Base-by-base conservation (phyloP, 148 eudicot genomes). In the Spergularia bocconei region DNA sequence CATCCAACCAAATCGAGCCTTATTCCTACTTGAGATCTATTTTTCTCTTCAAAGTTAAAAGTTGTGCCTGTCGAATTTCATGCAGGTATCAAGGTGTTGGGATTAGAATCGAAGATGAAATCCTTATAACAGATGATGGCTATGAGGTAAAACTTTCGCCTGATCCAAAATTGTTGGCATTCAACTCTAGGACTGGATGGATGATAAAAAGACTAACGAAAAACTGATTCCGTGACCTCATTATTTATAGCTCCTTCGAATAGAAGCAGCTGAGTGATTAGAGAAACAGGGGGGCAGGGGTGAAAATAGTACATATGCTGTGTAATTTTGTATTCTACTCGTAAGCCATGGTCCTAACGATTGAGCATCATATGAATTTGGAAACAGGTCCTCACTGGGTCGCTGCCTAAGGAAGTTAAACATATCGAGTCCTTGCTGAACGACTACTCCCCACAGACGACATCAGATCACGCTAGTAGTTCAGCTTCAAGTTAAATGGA, bases 11-110 rank as follows among this genome's bases (percentile, higher is more conserved):
- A 9, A 44, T 9, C 5, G 48, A 44, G 48, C 48, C 7, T 44
- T 44, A 44, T 44, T 51, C 64, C 21, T 20, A 36, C 67, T 38
- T 7, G 53, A 17, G 2, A 58, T 7, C 2, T 29, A 29, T 0
- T 67, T 20, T 15, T 16, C 13, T 54, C 39, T 25, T 56, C 54
- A 25, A 64, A 3, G 73, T 57, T 38, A 39, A 61, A 60, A 60
- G 6, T 69, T 52, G 51, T 6, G 56, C 58, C 63, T 23, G 54
- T 25, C 39, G 29, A 58, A 52, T 65, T 16, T 48, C 33, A 73
- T 85, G 87, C 89, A 93, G 98, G 83, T 93, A 89, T 77, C 91
- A 69, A 77, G 97, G 98, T 81, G 90, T 93, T 70, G 98, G 98
- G 77, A 91, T 93, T 78, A 89, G 98, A 78, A 88, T 93, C 64